phyloP scores from a whole-genome alignment of 441 rosid species.

The Flueggea neowawraea region DNA sequence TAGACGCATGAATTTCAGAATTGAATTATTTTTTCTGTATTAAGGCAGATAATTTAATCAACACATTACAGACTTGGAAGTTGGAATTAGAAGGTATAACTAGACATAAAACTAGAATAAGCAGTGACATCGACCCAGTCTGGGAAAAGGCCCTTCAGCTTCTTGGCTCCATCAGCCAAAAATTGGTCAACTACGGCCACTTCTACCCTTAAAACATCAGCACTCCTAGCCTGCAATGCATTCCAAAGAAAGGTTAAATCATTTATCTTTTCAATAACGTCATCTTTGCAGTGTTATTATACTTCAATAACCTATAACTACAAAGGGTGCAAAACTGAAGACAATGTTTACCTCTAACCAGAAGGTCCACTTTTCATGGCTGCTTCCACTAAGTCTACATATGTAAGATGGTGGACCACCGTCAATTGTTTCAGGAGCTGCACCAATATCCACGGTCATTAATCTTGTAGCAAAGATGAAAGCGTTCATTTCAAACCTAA shows the following conservation, averaged over 20 bases:
- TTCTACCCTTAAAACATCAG: conserved; percentile 59
- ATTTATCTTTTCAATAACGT: too few relatives aligned
- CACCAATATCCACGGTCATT: conserved; percentile 12
- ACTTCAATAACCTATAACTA: not conserved
- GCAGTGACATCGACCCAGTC: conserved; percentile 80
- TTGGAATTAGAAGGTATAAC: conserved; percentile 45
- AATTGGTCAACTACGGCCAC: conserved; percentile 81
- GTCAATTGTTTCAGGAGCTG: conserved; percentile 66
- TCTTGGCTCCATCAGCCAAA: conserved; percentile 51
- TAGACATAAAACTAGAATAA: conserved; percentile 72
- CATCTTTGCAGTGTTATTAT: too few relatives aligned
- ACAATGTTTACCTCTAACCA: conserved; percentile 75
- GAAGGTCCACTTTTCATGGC: conserved; percentile 79
- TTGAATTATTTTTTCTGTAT: not conserved
- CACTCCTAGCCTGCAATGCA: conserved; percentile 48
- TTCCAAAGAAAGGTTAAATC: not conserved
- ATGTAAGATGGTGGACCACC: conserved; percentile 90
- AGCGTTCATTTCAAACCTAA: conserved; percentile 5
- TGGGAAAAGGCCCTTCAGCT: conserved; percentile 72
- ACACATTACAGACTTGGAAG: not conserved
- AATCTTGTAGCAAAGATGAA: not conserved
- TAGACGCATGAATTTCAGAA: not conserved
- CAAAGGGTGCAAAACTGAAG: not conserved
- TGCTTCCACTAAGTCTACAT: conserved; percentile 72
- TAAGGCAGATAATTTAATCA: not conserved